Conservation (phyloP, 495 filamentous ascomycete species). For the Penicillium salamii region DNA sequence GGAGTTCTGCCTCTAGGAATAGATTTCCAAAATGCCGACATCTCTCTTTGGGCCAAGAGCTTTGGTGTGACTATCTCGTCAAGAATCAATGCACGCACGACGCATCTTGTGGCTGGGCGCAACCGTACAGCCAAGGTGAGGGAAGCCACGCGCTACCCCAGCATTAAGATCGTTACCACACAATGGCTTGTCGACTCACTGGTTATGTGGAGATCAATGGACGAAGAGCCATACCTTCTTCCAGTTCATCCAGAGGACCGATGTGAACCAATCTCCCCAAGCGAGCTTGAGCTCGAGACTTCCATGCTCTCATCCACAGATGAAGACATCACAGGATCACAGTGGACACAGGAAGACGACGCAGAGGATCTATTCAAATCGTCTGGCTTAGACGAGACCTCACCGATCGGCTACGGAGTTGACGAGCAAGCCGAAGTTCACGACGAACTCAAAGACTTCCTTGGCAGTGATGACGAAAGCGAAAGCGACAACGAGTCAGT, state of each 20-base stretch:
- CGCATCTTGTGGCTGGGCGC: constrained; percentile 68
- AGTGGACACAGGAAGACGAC: constrained; percentile 37
- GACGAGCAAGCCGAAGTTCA: constrained; percentile 54
- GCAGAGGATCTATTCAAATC: constrained; percentile 45
- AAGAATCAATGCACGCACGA: constrained; percentile 55
- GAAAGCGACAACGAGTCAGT: constrained; percentile 44
- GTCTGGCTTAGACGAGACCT: constrained; percentile 29
- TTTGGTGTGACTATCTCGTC: constrained; percentile 77
- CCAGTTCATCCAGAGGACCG: constrained; percentile 61
- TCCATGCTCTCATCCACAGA: constrained; percentile 42
- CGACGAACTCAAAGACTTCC: constrained; percentile 75
- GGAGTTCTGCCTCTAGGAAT: constrained; percentile 80
- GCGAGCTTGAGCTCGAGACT: constrained; percentile 33
- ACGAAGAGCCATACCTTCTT: constrained; percentile 73
- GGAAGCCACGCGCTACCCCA: constrained; percentile 66
- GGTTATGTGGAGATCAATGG: constrained; percentile 69
- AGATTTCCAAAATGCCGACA: constrained; percentile 76
- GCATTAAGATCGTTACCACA: constrained; percentile 84
- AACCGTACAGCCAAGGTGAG: constrained; percentile 88
- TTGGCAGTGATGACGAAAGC: constrained; percentile 63
- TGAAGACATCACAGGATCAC: constrained; percentile 40
- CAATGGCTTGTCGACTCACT: constrained; percentile 86
- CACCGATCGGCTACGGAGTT: constrained; percentile 40
- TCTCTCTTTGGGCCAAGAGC: constrained; percentile 75
- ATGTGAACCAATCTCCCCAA: constrained; percentile 36